Base-by-base conservation (phyloP, 2,329 filamentous ascomycete genomes). In the Blastomyces silverae region DNA sequence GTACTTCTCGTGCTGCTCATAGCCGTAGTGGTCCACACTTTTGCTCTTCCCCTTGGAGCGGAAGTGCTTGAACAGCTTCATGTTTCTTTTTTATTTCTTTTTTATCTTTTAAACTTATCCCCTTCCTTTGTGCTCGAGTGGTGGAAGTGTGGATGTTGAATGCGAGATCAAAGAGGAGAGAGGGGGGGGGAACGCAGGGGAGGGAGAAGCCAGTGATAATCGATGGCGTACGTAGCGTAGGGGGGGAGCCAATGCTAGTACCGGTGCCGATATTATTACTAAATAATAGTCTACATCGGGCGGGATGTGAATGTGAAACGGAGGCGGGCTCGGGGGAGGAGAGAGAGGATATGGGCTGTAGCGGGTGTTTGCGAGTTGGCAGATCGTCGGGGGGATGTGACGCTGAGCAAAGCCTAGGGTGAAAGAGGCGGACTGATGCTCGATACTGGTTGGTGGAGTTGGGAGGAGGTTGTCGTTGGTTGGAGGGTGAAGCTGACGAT, bases 1-100 rank as follows among this genome's bases (percentile, higher is more conserved):
- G 55, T 46, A 42, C 50, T 66, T 62, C 62, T 66, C 63, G 37
- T 55, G 63, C 22, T 53, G 8, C 17, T 61, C 22, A 11, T 50
- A 42, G 22, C 34, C 37, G 31, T 65, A 64, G 53, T 64, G 62
- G 44, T 67, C 63, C 50, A 68, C 66, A 20, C 68, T 62, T 42
- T 64, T 69, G 42, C 67, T 67, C 58, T 67, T 69, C 25, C 8
- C 52, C 37, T 63, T 63, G n/a, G 66, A 69, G 46, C 68, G 66
- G 17, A 72, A 68, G 61, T 71, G 69, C 53, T 67, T 67, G 34
- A 72, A 66, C 59, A 72, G 69, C 28, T 67, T 68, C 71, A 72
- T 72, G 17, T 13, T 34, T 34, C 6, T 34, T 6, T 34, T 34
- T 34, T 6, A 34, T 34, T 34, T 34, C 6, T 3, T 34, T 34